Evolutionary conservation across 768 basidiomycete genomes (phyloP), one percentile per base, ranked within the genome.

Genomic region (Pisolithus tinctorius): DNA sequence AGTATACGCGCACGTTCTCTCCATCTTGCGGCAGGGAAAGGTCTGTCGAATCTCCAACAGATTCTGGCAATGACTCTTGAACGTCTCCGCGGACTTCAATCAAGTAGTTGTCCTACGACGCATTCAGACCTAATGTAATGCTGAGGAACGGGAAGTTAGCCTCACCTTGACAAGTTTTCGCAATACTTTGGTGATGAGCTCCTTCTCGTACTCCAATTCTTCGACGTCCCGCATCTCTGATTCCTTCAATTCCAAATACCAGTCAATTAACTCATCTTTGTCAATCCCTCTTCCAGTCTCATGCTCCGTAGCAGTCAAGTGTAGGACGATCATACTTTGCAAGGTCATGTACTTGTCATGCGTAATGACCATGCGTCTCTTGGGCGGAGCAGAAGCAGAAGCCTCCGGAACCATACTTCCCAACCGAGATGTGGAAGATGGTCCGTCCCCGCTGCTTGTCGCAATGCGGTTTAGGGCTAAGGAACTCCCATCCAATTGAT

Each of bases 191-290:
- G 79, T 82, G 54, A 97, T 81, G 46, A 99, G 74, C 65, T 93
- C 91, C 60, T 85, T 85, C 70, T 98, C 89, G 58, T 88, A 86
- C 59, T 97, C 93, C 16, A 96, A 71, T 60, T 94, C 85, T 49
- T 93, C 92, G 5, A 92, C 78, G 48, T 86, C 84, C 56, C 85
- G 80, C 37, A 98, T 72, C 55, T 93, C 87, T 8, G 75, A 73
- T 67, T 99, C 96, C 66, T 83, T 87, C 56, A 80, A 70, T 71
- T 99, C 96, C 50, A 98, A 78, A 64, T 97, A 98, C 94, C 93
- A 95, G 64, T 95, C 92, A 55, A 95, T 87, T 50, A 99, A 76
- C 59, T 96, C 94, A 58, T 95, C 93, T 42, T 86, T 78, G 60
- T 93, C 88, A 38, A 95, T 70, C 2, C 94, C 94, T 48, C 69